Conservation (phyloP, 495 filamentous ascomycete genomes). For the Evernia prunastri region DNA sequence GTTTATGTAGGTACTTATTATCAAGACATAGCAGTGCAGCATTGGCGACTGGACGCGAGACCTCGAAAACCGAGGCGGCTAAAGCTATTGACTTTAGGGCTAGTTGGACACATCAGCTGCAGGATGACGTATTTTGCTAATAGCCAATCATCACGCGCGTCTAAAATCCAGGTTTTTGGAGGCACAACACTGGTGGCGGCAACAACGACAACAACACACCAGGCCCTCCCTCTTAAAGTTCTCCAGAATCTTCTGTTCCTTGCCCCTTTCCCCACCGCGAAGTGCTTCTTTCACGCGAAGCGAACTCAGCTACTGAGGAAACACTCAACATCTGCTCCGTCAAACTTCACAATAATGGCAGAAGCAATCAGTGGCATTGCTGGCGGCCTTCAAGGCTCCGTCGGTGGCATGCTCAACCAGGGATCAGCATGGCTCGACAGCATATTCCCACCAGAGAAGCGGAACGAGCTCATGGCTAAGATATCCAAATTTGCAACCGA, state of each 20-base stretch:
- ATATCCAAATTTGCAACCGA: conserved; percentile 29
- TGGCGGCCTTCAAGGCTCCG: conserved; percentile 26
- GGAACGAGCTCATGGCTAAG: conserved; percentile 29
- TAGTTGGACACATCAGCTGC: no score
- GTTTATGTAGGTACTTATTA: no score
- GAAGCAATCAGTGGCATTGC: conserved; percentile 24
- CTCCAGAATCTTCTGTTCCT: neutral
- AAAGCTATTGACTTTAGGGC: no score
- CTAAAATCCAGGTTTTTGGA: neutral
- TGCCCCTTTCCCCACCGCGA: neutral
- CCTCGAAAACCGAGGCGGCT: neutral
- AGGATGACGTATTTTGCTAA: neutral
- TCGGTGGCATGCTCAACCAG: conserved; percentile 20
- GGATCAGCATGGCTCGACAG: conserved; percentile 23
- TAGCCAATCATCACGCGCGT: conserved; percentile 8
- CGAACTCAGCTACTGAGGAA: neutral
- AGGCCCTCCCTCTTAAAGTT: neutral
- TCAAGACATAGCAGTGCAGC: neutral
- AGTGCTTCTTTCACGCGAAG: neutral
- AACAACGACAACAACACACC: neutral
- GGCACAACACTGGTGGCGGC: neutral
- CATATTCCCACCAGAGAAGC: conserved; percentile 27
- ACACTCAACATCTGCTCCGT: neutral
- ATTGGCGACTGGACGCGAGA: neutral
- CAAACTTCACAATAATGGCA: conserved; percentile 19